Evolutionary conservation across 805 yeast species (phyloP), one percentile per base, ranked within the genome.

Genomic region (Lachancea fermentati): DNA sequence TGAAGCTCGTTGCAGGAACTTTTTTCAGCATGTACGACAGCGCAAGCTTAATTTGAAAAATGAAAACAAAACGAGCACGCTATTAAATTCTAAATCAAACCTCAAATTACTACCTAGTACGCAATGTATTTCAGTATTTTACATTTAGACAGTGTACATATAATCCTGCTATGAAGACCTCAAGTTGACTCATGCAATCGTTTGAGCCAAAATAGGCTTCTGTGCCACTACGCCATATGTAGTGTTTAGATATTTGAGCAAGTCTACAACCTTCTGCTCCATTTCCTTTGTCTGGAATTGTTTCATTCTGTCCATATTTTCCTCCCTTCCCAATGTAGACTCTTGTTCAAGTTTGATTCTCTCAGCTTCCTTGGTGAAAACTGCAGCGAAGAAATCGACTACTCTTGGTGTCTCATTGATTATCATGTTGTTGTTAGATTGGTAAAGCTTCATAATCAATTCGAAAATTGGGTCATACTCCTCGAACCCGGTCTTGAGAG

Each of bases 381-480:
- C 83, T 45, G 70, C 68, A 32, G 81, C 80, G 46, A 89, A 80
- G 25, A 85, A 67, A 43, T 75, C 80, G 40, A 86, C 73, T 40
- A 88, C 67, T 55, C 73, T 69, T 45, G 79, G 78, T 37, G 85
- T 79, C 51, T 74, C 59, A 49, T 62, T 56, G 31, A 78, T 61
- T 31, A 83, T 75, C 18, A 75, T 60, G 32, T 72, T 71, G 60
- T 81, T 73, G 50, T 77, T 75, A 43, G 73, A 63, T 58, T 78
- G 80, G 71, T 83, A 85, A 51, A 91, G 72, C 55, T 76, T 73
- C 58, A 84, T 69, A 42, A 93, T 72, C 49, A 89, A 70, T 54
- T 83, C 79, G 65, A 87, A 84, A 48, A 93, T 82, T 39, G 97
- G 97, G 22, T 80, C 76, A 67, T 93, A 87, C 67, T 93, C 98